Evolutionary conservation across 805 yeast species (phyloP).

Genomic region (Kodamaea nitidulidarum): DNA sequence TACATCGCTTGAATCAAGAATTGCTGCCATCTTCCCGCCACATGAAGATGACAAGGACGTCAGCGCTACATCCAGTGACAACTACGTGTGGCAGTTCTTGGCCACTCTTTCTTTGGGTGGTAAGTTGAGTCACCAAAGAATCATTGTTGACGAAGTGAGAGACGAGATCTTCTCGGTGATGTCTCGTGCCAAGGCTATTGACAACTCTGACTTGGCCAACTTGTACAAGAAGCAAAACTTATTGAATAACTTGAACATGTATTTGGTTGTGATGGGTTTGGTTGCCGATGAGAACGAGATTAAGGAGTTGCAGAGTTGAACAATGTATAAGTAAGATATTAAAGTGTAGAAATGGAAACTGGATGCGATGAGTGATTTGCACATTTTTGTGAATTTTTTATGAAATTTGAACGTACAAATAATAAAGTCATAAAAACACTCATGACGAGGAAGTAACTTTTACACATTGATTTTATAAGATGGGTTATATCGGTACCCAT

Average conservation of each 20-base stretch:
- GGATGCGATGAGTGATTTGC: too few relatives aligned
- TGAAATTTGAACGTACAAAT: too few relatives aligned
- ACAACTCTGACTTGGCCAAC: slow-evolving; percentile 44
- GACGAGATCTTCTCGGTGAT: slow-evolving; percentile 89
- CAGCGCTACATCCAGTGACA: slow-evolving; percentile 37
- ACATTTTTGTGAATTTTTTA: too few relatives aligned
- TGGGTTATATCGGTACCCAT: too few relatives aligned
- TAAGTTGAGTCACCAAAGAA: slow-evolving; percentile 83
- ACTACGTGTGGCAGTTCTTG: slow-evolving; percentile 92
- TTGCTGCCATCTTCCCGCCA: slow-evolving; percentile 80
- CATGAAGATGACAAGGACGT: slow-evolving; percentile 54
- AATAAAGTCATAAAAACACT: too few relatives aligned
- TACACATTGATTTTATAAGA: too few relatives aligned
- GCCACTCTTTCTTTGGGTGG: slow-evolving; percentile 94
- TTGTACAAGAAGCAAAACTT: slow-evolving; percentile 51
- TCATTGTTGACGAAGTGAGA: slow-evolving; percentile 90
- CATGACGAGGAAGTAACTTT: too few relatives aligned
- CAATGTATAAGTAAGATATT: not conserved
- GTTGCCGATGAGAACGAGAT: slow-evolving; percentile 89
- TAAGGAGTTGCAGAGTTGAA: slow-evolving; percentile 51
- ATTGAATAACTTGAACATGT: slow-evolving; percentile 79
- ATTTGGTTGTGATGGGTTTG: slow-evolving; percentile 93
- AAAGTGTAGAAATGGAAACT: too few relatives aligned
- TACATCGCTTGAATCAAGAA: slow-evolving; percentile 71
- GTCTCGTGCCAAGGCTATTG: slow-evolving; percentile 65